These are phyloP conservation scores for Neostapfia colusana DNA, from an alignment of 176 grass and related monocot species.

Conservation along the genomic window DNA sequence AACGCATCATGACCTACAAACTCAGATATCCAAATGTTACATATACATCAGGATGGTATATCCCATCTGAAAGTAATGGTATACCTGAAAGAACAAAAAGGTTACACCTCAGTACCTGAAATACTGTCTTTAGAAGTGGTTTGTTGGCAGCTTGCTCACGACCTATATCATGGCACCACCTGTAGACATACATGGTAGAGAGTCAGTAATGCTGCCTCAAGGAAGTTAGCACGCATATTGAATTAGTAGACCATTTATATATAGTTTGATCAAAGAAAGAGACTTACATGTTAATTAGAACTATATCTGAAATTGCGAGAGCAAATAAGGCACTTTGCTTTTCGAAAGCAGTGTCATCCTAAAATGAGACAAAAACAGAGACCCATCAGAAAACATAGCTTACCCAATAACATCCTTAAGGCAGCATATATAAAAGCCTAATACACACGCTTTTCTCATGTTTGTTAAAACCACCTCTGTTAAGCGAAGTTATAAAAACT, in stretches of 20 bases:
- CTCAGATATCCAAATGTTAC: conserved; percentile 34
- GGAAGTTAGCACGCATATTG: conserved; percentile 27
- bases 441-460: neutral
- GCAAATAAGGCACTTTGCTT: conserved; percentile 92
- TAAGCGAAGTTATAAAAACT: no score
- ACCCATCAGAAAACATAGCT: conserved; percentile 35
- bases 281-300: conserved; percentile 90
- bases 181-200: conserved; percentile 28
- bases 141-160: conserved; percentile 87
- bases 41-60: conserved; percentile 29
- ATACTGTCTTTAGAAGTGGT: conserved; percentile 86
- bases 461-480: neutral
- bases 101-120: conserved; percentile 63
- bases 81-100: conserved; percentile 39
- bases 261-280: conserved; percentile 10
- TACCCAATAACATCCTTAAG: conserved; percentile 19
- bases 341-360: conserved; percentile 91
- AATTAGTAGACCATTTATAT: neutral
- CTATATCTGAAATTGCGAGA: conserved; percentile 87
- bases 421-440: neutral
- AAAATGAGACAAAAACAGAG: conserved; percentile 30
- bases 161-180: conserved; percentile 98
- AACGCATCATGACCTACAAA: conserved; percentile 88
- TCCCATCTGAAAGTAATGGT: conserved; percentile 8
- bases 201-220: conserved; percentile 1